A percentile compares a stretch with the other conserved stretches of the same genome.
These are phyloP conservation scores for Mastigamoeba balamuthi DNA, from an alignment of 78 protist species.

Conservation along the genomic window DNA sequence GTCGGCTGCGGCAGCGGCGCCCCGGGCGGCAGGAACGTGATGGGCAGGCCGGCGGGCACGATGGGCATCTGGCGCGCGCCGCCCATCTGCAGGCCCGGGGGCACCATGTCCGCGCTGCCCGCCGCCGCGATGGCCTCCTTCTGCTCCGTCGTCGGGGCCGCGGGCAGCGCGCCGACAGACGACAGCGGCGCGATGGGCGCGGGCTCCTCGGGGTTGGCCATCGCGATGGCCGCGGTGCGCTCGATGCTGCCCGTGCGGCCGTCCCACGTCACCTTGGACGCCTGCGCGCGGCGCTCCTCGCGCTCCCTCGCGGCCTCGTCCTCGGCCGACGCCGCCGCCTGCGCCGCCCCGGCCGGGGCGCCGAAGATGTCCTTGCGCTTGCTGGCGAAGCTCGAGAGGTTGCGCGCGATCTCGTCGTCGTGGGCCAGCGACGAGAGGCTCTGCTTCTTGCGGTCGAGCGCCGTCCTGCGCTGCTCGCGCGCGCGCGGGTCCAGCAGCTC, in stretches of 20 bases:
- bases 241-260: slow-evolving; percentile 37
- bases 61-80: too few species aligned
- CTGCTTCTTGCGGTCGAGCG: background rate
- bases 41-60: too few species aligned
- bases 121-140: background rate
- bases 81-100: background rate
- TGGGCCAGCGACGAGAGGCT: background rate
- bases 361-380: slow-evolving; percentile 27
- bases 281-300: background rate
- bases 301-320: background rate
- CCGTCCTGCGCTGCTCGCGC: background rate
- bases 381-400: slow-evolving; percentile 30
- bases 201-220: background rate
- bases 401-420: slow-evolving; percentile 32
- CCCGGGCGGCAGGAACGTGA: too few species aligned
- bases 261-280: slow-evolving; percentile 44
- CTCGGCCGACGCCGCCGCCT: background rate
- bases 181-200: background rate
- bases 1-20: too few species aligned
- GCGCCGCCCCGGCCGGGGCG: background rate
- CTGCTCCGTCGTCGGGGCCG: background rate
- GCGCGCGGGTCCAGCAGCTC: slow-evolving; percentile 53
- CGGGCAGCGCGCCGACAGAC: background rate
- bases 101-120: background rate
- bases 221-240: background rate